Percentiles rank a stretch among this genome's conserved stretches.
phyloP scores from a whole-genome alignment of 768 basidiomycete species.

The Neoboletus subvelutipes region DNA sequence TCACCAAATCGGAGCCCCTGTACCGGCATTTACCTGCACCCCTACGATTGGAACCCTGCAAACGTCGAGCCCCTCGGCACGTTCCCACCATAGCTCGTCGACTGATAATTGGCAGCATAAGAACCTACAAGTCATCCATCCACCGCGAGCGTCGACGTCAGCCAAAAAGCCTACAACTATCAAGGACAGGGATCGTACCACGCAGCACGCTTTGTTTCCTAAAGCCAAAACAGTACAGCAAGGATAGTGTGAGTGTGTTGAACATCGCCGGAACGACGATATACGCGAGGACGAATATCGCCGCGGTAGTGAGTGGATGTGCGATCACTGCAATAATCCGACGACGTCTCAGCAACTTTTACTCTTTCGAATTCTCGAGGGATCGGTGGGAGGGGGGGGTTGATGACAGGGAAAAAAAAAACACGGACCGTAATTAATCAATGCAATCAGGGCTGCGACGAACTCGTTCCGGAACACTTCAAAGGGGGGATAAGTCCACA shows the following conservation, averaged over 20 bases:
- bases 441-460: constrained; percentile 3
- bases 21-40: not conserved
- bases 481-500: constrained; percentile 24
- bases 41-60: constrained; percentile 13
- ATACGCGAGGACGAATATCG: constrained; percentile 13
- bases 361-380: too few relatives aligned
- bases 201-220: constrained; percentile 1
- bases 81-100: constrained; percentile 20
- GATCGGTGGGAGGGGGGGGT: too few relatives aligned
- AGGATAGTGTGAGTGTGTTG: not conserved
- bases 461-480: constrained; percentile 22
- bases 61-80: constrained; percentile 6
- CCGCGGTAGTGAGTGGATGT: constrained; percentile 12
- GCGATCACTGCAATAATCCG: not conserved
- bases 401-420: not conserved
- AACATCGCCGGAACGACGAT: constrained; percentile 8
- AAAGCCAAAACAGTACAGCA: constrained; percentile 2
- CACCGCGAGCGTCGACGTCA: not conserved
- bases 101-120: constrained; percentile 19
- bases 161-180: not conserved
- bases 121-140: constrained; percentile 6
- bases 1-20: constrained; percentile 1
- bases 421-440: constrained; percentile 17
- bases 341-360: not conserved
- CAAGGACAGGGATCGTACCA: constrained; percentile 1